These are phyloP conservation scores for Aegilops bicornis DNA, from an alignment of 176 grass and related monocot species.

Conservation along the genomic window DNA sequence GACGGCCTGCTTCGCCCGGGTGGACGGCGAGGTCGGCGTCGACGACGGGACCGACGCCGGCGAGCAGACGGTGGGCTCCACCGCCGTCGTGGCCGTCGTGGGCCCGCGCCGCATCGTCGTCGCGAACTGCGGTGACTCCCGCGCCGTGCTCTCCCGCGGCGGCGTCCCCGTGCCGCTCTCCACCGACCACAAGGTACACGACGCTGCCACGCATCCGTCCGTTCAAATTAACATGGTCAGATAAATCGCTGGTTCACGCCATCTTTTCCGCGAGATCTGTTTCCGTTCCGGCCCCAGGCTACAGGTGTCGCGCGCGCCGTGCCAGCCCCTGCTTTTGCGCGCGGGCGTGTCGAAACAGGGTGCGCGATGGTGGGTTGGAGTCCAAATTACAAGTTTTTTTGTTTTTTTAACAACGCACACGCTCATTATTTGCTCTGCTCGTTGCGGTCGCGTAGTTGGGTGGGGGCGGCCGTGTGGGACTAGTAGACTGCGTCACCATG, in stretches of 20 bases:
- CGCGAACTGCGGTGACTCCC: constrained; percentile 77
- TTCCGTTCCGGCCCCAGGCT: not conserved
- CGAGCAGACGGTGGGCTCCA: constrained; percentile 44
- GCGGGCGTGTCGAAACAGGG: constrained; percentile 25
- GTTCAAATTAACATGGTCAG: not conserved
- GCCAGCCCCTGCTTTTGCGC: constrained; percentile 4
- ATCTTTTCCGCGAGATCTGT: not conserved
- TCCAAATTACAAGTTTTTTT: not conserved
- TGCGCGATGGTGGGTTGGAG: too few relatives aligned
- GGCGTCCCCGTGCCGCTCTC: constrained; percentile 71
- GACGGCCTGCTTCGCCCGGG: constrained; percentile 56
- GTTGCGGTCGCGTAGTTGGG: not conserved
- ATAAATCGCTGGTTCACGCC: not conserved
- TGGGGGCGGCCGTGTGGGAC: too few relatives aligned
- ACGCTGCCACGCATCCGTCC: not conserved
- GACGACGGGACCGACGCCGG: not conserved
- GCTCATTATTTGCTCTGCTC: too few relatives aligned
- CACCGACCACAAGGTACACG: constrained; percentile 69
- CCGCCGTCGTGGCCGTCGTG: constrained; percentile 55
- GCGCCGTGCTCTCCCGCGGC: constrained; percentile 64
- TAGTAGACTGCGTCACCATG: not conserved
- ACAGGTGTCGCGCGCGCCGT: constrained; percentile 31
- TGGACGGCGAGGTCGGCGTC: constrained; percentile 53
- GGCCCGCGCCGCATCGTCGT: constrained; percentile 54
- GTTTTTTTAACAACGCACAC: not conserved